Evolutionary conservation across 2,329 filamentous ascomycete species (phyloP).

Genomic region (Rhynchosporium graminicola): DNA sequence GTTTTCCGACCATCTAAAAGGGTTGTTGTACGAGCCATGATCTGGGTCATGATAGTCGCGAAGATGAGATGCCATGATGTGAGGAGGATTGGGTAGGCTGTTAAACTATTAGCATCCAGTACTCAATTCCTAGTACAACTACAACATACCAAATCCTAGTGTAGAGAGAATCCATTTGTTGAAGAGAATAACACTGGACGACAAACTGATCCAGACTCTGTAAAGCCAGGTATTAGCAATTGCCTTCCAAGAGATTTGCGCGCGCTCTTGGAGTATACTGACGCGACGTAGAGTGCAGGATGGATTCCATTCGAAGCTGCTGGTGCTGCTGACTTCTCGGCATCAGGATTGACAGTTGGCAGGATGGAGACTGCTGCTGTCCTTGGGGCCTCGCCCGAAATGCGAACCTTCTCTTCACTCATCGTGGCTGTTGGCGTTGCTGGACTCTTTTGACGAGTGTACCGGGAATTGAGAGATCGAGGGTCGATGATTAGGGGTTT

Average conservation of each 20-base stretch:
- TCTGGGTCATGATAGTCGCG: conserved; percentile 90
- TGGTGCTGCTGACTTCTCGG: conserved; percentile 66
- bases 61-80: conserved; percentile 96
- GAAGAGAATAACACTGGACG: conserved; percentile 94
- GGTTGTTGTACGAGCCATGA: conserved; percentile 85
- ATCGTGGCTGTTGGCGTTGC: conserved; percentile 47
- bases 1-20: conserved; percentile 92
- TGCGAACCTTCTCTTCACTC: conserved; percentile 79
- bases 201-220: conserved; percentile 90
- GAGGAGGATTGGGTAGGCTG: conserved; percentile 75
- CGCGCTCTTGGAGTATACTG: conserved; percentile 40
- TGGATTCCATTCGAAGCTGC: conserved; percentile 46
- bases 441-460: not conserved
- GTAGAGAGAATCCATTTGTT: conserved; percentile 98
- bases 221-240: conserved; percentile 22
- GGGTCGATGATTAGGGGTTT: conserved; percentile 28
- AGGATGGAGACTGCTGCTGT: conserved; percentile 61
- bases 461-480: conserved; percentile 20
- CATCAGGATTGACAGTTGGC: conserved; percentile 70
- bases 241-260: conserved; percentile 4
- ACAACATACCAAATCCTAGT: conserved; percentile 71
- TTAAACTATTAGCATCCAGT: conserved; percentile 37
- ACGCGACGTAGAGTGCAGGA: conserved; percentile 76
- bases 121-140: conserved; percentile 20
- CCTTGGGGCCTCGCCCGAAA: conserved; percentile 75